Conservation (phyloP, 345 rosid genomes). For the Carallia brachiata region DNA sequence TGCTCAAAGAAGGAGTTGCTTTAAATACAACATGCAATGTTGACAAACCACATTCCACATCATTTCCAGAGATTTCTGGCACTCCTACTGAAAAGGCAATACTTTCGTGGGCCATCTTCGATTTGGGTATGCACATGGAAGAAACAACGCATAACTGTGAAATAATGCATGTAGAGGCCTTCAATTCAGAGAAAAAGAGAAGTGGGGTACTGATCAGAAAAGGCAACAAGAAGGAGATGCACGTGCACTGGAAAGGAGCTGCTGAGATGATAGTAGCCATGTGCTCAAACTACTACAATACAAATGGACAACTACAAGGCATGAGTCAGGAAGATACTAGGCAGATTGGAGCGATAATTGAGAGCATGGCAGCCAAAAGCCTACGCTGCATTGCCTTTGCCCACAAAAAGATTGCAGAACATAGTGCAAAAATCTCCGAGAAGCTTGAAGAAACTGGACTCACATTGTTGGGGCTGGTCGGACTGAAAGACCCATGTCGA, state of each 20-base stretch:
- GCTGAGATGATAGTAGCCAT: slow-evolving; percentile 52
- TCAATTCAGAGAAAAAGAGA: slow-evolving; percentile 54
- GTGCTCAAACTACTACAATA: slow-evolving; percentile 37
- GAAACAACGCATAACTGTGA: slow-evolving; percentile 21
- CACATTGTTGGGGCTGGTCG: slow-evolving; percentile 48
- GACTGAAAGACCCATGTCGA: slow-evolving; percentile 50
- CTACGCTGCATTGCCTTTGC: slow-evolving; percentile 56
- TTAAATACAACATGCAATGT: slow-evolving; percentile 38
- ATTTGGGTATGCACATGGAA: slow-evolving; percentile 39
- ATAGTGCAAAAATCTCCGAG: background rate
- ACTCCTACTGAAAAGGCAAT: slow-evolving; percentile 59
- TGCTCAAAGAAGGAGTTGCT: slow-evolving; percentile 51
- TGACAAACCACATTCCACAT: slow-evolving; percentile 14
- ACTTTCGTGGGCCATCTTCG: slow-evolving; percentile 47
- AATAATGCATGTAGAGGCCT: slow-evolving; percentile 37
- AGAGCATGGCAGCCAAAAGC: slow-evolving; percentile 47
- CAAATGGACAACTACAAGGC: slow-evolving; percentile 29
- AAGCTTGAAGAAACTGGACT: slow-evolving; percentile 49
- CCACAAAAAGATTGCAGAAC: slow-evolving; percentile 27
- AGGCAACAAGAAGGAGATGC: slow-evolving; percentile 18
- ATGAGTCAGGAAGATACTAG: slow-evolving; percentile 26
- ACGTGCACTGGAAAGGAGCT: slow-evolving; percentile 57
- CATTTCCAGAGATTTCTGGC: slow-evolving; percentile 39
- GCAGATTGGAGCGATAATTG: slow-evolving; percentile 23
- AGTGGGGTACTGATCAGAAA: slow-evolving; percentile 42